Evolutionary conservation across 345 rosid species (phyloP).

Genomic region (Hibiscus syriacus): DNA sequence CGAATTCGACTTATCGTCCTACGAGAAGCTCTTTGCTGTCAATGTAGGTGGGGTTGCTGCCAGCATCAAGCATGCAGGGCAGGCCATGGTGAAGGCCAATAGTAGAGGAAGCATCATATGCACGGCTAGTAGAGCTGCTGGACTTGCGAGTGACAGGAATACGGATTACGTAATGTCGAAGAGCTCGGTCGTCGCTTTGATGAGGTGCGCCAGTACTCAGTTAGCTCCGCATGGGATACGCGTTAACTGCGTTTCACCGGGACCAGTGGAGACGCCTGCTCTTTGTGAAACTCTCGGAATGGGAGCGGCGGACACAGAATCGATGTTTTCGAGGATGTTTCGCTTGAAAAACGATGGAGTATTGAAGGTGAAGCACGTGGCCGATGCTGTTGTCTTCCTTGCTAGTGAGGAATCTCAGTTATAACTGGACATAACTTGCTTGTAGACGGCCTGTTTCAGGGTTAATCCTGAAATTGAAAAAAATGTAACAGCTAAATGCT

Average conservation of each 20-base stretch:
- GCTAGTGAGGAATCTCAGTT: conserved; percentile 15
- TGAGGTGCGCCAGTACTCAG: conserved; percentile 24
- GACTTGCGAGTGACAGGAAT: neutral
- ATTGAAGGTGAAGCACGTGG: conserved; percentile 15
- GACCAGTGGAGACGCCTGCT: conserved; percentile 16
- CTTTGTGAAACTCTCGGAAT: neutral
- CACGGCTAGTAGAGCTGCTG: conserved; percentile 18
- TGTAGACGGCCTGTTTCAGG: conserved; percentile 13
- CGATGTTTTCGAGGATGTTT: neutral
- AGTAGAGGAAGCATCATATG: conserved; percentile 24
- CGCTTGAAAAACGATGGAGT: conserved; percentile 8
- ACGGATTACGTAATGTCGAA: conserved; percentile 27
- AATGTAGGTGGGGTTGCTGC: conserved; percentile 19
- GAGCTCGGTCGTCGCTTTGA: conserved; percentile 22
- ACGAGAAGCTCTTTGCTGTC: conserved; percentile 13
- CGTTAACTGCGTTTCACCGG: conserved; percentile 25
- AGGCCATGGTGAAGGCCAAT: conserved; percentile 21
- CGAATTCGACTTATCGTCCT: conserved; percentile 7
- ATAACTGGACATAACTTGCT: conserved; percentile 19
- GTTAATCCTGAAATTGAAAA: too few species aligned
- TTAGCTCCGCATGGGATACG: conserved; percentile 19
- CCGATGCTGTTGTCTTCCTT: conserved; percentile 22
- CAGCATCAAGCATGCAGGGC: conserved; percentile 22
- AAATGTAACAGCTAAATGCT: too few species aligned
- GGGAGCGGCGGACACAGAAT: conserved; percentile 10